Base-by-base conservation (phyloP, 805 yeast species). In the Blastobotrys parvus region DNA sequence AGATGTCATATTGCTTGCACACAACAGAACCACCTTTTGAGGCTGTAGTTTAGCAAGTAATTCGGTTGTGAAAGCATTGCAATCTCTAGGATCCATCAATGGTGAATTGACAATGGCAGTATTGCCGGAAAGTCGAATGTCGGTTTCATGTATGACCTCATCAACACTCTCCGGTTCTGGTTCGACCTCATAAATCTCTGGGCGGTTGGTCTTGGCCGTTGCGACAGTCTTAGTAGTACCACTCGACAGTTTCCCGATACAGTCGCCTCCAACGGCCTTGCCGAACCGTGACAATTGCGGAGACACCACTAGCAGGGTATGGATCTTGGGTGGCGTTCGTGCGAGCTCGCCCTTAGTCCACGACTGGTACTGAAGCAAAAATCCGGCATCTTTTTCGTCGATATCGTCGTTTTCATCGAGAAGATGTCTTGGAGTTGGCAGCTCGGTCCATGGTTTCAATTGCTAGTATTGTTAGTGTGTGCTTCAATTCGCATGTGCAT, bases 401-500 rank as follows among this genome's bases (percentile, higher is more conserved):
- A 58, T 56, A 33, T 55, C 63, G 11, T 55, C 62, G 7, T 64
- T 71, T 37, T 72, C 76, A 37, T 70, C 74, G 21, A 77, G 53
- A 6, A 68, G 48, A 55, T 77, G 80, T 47, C 82, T 71, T 16
- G 76, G 72, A n/a, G 70, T 61, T 27, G 69, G 71, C 37, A 59
- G 53, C 32, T 71, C 77, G 20, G 64, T 61, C 70, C 74, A 66
- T 33, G 59, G 59, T 51, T 55, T 55, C 38, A 55, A 46, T 54
- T 53, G 40, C 23, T 13, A 22, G 19, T 22, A 19, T 25, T 25
- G 29, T 25, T 25, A 25, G 29, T 11, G 7, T 25, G 7, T 25
- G 29, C 7, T 25, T 25, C 11, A 11, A 7, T 11, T 25, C 20
- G 10, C 20, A 32, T 18, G 16, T 15, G 16, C 20, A 32, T 32